Conservation (phyloP, 2,329 filamentous ascomycete genomes). For the Epicoccum sorghinum region DNA sequence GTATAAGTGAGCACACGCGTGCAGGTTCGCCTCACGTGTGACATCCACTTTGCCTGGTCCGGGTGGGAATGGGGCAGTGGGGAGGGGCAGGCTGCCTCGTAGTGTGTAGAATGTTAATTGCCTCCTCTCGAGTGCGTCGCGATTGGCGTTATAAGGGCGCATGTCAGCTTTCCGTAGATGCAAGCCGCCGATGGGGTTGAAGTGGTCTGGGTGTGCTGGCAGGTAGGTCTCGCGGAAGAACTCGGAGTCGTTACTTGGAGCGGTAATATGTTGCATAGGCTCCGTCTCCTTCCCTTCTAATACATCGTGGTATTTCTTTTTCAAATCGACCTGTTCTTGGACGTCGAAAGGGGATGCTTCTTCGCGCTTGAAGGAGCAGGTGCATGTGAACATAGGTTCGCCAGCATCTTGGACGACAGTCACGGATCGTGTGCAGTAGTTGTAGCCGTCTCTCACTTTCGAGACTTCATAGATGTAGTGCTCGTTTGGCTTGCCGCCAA, state of each 20-base stretch:
- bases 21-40: constrained; percentile 54
- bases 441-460: constrained; percentile 57
- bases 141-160: constrained; percentile 53
- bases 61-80: constrained; percentile 33
- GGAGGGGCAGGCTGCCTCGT: constrained; percentile 41
- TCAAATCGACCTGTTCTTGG: constrained; percentile 46
- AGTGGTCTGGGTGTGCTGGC: constrained; percentile 39
- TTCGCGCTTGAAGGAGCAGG: constrained; percentile 59
- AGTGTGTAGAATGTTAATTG: constrained; percentile 44
- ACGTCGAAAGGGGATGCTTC: constrained; percentile 44
- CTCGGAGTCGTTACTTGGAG: constrained; percentile 31
- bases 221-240: constrained; percentile 39
- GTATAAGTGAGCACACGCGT: constrained; percentile 64
- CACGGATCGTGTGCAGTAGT: constrained; percentile 59
- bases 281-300: constrained; percentile 43
- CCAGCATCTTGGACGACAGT: constrained; percentile 55
- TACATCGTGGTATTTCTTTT: constrained; percentile 41
- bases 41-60: background rate
- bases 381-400: constrained; percentile 58
- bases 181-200: constrained; percentile 53
- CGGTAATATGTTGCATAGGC: constrained; percentile 31
- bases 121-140: constrained; percentile 42
- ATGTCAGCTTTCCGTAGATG: constrained; percentile 61
- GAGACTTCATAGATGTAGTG: constrained; percentile 60
- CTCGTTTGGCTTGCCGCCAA: constrained; percentile 53